Evolutionary conservation across 2,329 filamentous ascomycete genomes (phyloP).

Genomic region (Epicoccum nigrum): DNA sequence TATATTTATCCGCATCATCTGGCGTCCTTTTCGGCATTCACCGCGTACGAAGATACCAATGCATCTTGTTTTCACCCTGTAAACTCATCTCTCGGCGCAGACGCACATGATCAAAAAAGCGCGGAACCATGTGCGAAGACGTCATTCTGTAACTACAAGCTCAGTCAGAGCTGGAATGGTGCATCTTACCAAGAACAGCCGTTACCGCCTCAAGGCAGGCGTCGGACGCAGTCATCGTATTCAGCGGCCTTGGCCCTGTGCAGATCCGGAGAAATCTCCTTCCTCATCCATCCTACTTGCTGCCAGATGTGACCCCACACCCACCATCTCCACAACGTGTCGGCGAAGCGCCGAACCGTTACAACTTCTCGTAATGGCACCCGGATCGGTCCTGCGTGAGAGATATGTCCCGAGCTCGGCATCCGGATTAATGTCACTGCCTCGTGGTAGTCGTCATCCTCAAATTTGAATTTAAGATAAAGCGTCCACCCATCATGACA

Average conservation of each 20-base stretch:
- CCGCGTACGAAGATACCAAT: neutral
- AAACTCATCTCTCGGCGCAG: neutral
- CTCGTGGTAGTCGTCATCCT: neutral
- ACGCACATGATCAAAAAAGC: neutral
- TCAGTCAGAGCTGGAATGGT: no score
- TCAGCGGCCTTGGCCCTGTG: slow-evolving; percentile 8
- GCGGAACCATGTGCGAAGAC: neutral
- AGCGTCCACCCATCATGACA: no score
- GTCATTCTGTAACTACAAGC: no score
- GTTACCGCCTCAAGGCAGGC: neutral
- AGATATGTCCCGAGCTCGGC: neutral
- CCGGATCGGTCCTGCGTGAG: neutral
- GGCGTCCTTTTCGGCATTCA: neutral
- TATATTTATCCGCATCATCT: neutral
- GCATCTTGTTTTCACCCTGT: neutral
- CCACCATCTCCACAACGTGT: slow-evolving; percentile 1
- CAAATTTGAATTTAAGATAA: neutral
- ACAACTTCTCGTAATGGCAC: slow-evolving; percentile 1
- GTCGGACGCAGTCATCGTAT: neutral
- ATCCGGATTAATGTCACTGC: neutral
- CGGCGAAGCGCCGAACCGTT: slow-evolving; percentile 1
- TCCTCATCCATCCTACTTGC: neutral
- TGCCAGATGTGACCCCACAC: neutral
- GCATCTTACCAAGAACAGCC: neutral
- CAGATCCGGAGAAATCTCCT: slow-evolving; percentile 13